Evolutionary conservation across 1,284 basidiomycete species (phyloP), one percentile per base, ranked within the genome.

Genomic region (Moniliophthora roreri): DNA sequence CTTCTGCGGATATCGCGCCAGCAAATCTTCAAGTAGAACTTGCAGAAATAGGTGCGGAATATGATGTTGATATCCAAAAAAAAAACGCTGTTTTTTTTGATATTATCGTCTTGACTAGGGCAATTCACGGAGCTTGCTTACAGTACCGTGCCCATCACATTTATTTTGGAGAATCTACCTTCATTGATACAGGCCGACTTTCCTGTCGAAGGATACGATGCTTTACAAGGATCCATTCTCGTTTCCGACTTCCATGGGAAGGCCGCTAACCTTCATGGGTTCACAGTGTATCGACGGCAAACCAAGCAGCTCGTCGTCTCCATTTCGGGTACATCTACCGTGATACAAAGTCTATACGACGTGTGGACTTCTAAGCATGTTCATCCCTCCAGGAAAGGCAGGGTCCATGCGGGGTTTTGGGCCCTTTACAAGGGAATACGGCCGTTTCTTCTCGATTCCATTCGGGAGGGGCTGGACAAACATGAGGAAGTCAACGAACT

Each of bases 321-420:
- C 2, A 75, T 80, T 56, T 73, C 74, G 26, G 80, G 80, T 8
- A 81, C 79, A 0, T 64, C 69, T 8, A 69, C 69, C 3, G 44
- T 69, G 9, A 57, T 61, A 50, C 79, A 80, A 51, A 73, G 73
- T 10, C 57, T 77, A 10, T 69, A 77, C 47, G 78, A 81, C 60
- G 44, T 81, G 16, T 66, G 72, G 32, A 62, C 69, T 23, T 62
- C 71, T 28, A 71, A 68, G 55, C 64, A 64, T 40, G 57, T 62
- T 4, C 74, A 79, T 57, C 72, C 71, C 4, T 70, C 70, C 32
- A 64, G 64, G 23, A 56, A 61, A 15, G 73, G 73, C 1, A 51
- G 52, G 13, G 76, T 81, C 23, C 81, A 83, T 61, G 64, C 71
- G 4, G 80, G 81, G 2, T 82, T 82, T 58, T 82, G 78, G 77